Evolutionary conservation across 2,329 filamentous ascomycete species (phyloP).

Genomic region (Sarocladium kiliense): DNA sequence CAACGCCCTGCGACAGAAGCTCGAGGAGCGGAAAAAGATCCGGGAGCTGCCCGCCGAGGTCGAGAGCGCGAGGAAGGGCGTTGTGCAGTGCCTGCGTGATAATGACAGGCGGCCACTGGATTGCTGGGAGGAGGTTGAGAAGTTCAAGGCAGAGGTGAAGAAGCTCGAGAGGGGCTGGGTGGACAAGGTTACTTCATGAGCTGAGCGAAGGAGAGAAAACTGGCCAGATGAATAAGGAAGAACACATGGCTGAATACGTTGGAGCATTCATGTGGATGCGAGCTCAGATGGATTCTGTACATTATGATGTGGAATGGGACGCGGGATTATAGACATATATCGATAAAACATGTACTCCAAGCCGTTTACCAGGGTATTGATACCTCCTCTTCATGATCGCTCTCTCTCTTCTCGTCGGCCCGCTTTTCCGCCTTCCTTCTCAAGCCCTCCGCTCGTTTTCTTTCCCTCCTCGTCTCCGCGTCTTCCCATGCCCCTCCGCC

Average conservation of each 20-base stretch:
- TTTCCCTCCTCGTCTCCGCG: slow-evolving; percentile 42
- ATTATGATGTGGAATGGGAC: background rate
- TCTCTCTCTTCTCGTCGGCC: slow-evolving; percentile 8
- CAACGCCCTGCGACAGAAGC: slow-evolving; percentile 50
- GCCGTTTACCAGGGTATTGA: slow-evolving; percentile 3
- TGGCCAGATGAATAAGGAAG: too few species aligned
- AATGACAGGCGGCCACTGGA: slow-evolving; percentile 86
- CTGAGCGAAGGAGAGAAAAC: slow-evolving; percentile 20
- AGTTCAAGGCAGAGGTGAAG: slow-evolving; percentile 84
- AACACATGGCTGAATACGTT: too few species aligned
- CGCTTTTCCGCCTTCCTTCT: slow-evolving; percentile 40
- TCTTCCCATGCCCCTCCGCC: slow-evolving; percentile 50
- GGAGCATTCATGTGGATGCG: slow-evolving; percentile 3
- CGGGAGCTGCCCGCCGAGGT: slow-evolving; percentile 66
- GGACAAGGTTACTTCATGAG: slow-evolving; percentile 63
- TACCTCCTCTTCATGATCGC: background rate
- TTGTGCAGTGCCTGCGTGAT: slow-evolving; percentile 74
- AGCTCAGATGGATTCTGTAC: slow-evolving; percentile 11
- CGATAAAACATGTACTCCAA: background rate
- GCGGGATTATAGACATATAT: slow-evolving; percentile 1
- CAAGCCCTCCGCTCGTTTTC: slow-evolving; percentile 55
- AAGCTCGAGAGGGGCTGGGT: slow-evolving; percentile 84
- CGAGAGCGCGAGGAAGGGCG: slow-evolving; percentile 67
- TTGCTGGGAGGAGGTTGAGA: slow-evolving; percentile 90
- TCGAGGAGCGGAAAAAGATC: slow-evolving; percentile 59